Percentiles rank a stretch among this genome's conserved stretches.
phyloP scores from a whole-genome alignment of 78 protist species.

The Pelomyxa schiedti region DNA sequence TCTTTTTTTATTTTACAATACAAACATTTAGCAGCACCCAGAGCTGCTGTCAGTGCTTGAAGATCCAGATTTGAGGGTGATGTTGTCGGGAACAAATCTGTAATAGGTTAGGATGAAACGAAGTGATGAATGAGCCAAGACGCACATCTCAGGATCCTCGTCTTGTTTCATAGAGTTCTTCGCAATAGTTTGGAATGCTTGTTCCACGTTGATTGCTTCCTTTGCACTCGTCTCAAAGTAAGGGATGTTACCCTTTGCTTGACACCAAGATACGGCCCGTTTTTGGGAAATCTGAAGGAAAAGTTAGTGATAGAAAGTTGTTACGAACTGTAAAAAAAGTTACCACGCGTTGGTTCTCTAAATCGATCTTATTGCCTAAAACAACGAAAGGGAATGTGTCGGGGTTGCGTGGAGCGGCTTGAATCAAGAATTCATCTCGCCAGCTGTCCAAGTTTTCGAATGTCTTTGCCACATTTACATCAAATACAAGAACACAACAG shows the following conservation, averaged over 20 bases:
- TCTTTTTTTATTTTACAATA: no score
- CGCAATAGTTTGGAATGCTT: constrained; percentile 91
- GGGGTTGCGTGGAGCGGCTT: constrained; percentile 91
- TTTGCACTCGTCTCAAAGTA: constrained; percentile 98
- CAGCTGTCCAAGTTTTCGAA: constrained; percentile 92
- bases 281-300: constrained; percentile 40
- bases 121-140: no score
- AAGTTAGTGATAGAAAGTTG: not conserved
- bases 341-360: constrained; percentile 79
- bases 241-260: constrained; percentile 80
- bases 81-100: no score
- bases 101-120: no score
- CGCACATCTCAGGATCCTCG: no score
- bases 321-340: no score
- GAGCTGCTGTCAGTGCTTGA: no score
- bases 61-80: no score
- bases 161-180: constrained; percentile 76
- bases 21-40: no score
- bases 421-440: constrained; percentile 96
- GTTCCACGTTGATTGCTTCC: constrained; percentile 95
- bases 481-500: constrained; percentile 92
- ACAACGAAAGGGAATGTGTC: constrained; percentile 94
- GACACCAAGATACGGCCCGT: constrained; percentile 92
- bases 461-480: constrained; percentile 86
- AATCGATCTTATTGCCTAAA: constrained; percentile 95